These are phyloP conservation scores for Vitis vinifera DNA, from an alignment of 164 flowering plant genomes.

Conservation along the genomic window ASM3070453v1 NC_081816.1:24571501-24572000, in stretches of 20 bases:
- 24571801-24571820: slow-evolving; percentile 92
- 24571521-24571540: neutral
- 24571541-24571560: neutral
- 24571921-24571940: too few relatives aligned
- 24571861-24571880: slow-evolving; percentile 70
- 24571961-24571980: too few relatives aligned
- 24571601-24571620: slow-evolving; percentile 82
- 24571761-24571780: slow-evolving; percentile 89
- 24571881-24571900: neutral
- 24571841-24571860: slow-evolving; percentile 71
- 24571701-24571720: slow-evolving; percentile 77
- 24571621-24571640: slow-evolving; percentile 61
- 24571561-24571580: slow-evolving; percentile 83
- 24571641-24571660: slow-evolving; percentile 43
- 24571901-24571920: too few relatives aligned
- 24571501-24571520: neutral
- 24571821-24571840: slow-evolving; percentile 89
- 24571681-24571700: slow-evolving; percentile 98
- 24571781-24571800: slow-evolving; percentile 83
- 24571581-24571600: slow-evolving; percentile 81
- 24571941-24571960: too few relatives aligned
- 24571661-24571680: slow-evolving; percentile 92
- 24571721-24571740: slow-evolving; percentile 96
- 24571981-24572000: too few relatives aligned
- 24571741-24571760: slow-evolving; percentile 92